phyloP scores from a whole-genome alignment of 306 rosid genomes.

The Herpetospermum pedunculosum region DNA sequence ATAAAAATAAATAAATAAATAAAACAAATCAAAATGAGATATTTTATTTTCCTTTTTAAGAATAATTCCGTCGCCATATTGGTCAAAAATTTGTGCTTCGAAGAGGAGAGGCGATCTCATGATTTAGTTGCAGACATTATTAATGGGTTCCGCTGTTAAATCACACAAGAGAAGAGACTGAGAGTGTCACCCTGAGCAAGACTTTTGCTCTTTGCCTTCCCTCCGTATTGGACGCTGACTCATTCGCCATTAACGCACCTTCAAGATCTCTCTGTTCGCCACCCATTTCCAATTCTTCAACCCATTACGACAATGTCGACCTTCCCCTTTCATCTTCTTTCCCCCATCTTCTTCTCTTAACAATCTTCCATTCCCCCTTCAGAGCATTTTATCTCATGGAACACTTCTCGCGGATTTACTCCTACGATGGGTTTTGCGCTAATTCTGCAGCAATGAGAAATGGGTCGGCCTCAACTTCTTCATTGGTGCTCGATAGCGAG shows the following conservation, averaged over 20 bases:
- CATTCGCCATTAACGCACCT: conserved; percentile 1
- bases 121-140: neutral
- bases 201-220: neutral
- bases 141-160: conserved; percentile 2
- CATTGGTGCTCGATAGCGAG: conserved; percentile 44
- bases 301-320: neutral
- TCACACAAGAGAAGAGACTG: neutral
- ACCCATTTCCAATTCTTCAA: neutral
- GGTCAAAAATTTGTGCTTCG: neutral
- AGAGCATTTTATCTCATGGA: neutral
- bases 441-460: conserved; percentile 14
- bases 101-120: neutral
- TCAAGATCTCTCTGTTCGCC: conserved; percentile 5
- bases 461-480: conserved; percentile 42
- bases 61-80: neutral
- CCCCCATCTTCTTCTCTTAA: neutral
- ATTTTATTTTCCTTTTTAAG: neutral
- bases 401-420: conserved; percentile 11
- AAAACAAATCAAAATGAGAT: too few relatives aligned
- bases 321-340: neutral
- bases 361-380: neutral
- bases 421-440: conserved; percentile 22
- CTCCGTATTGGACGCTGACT: conserved; percentile 5
- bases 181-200: neutral
- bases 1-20: too few relatives aligned